Evolutionary conservation across 768 basidiomycete species (phyloP), one percentile per base, ranked within the genome.

Genomic region (Phylloporus sp.): DNA sequence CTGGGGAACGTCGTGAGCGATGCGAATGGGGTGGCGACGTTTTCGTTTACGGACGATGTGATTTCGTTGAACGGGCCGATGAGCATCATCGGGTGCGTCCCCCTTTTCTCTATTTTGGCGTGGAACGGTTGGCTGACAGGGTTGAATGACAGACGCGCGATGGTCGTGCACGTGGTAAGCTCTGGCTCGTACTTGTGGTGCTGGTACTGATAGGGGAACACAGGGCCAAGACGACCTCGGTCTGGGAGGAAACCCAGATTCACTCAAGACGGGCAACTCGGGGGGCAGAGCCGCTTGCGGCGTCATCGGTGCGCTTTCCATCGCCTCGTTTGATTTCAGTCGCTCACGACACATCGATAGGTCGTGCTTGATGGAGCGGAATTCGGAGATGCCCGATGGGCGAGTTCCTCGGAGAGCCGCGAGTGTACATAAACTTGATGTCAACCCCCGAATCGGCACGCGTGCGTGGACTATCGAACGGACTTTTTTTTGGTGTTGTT

Each of bases 201-300:
- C n/a, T n/a, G n/a, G n/a, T n/a, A n/a, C n/a, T n/a, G n/a, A n/a
- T n/a, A n/a, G n/a, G n/a, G n/a, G n/a, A n/a, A n/a, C n/a, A n/a
- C 52, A 82, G 82, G 86, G 86, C 4, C 77, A 77, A 15, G 90
- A 92, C 59, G 90, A 92, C 58, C 73, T 90, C 40, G 90, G 88
- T n/a, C 71, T 66, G 49, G 86, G 86, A 14, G 71, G 69, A 33
- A 74, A 84, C 56, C 70, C 77, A 23, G 86, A 88, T 53, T 85
- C 84, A 18, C 69, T 82, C 46, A 86, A 78, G 62, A 90, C 86
- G 4, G 89, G 89, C 9, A 86, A 90, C 59, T 83, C 89, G 14
- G 84, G 84, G 10, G 80, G 72, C 24, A 73, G 87, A 46, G 75
- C 79, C n/a, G 88, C 90, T 11, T 91, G 90, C 59, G 89, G 88